Conservation (phyloP, 2,329 filamentous ascomycete species). For the Fusarium brevicatenulatum region DNA sequence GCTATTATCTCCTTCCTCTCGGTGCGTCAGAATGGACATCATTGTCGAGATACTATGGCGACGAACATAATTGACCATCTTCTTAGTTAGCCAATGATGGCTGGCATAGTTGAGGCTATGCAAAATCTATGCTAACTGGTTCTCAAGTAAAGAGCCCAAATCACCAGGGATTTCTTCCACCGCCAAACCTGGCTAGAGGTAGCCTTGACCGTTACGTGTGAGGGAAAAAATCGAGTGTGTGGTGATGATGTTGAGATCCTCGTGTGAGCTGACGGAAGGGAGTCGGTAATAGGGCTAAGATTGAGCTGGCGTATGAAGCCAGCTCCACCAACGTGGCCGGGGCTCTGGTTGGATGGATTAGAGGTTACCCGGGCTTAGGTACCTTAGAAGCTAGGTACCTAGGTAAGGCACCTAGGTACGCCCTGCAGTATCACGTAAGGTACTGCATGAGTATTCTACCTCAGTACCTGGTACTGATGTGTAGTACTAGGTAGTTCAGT, state of each 20-base stretch:
- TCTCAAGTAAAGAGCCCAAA: slow-evolving; percentile 1
- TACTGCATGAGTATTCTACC: slow-evolving; percentile 4
- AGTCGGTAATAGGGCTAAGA: slow-evolving; percentile 45
- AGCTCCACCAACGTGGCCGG: slow-evolving; percentile 43
- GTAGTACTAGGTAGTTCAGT: not conserved
- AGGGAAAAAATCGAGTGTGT: slow-evolving; percentile 35
- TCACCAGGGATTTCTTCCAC: slow-evolving; percentile 13
- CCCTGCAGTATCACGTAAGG: slow-evolving; percentile 23
- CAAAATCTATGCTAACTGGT: slow-evolving; percentile 18
- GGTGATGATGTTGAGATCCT: slow-evolving; percentile 39
- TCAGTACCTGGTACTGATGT: not conserved
- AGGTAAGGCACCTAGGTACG: not conserved
- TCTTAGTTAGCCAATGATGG: not conserved
- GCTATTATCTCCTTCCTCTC: not conserved
- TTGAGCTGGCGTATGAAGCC: slow-evolving; percentile 40
- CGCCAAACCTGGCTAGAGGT: slow-evolving; percentile 15
- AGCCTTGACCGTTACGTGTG: slow-evolving; percentile 32
- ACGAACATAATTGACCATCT: not conserved
- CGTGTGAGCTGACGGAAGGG: slow-evolving; percentile 41
- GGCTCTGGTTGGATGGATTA: slow-evolving; percentile 39
- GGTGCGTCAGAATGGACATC: too few relatives aligned
- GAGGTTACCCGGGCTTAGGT: slow-evolving; percentile 25
- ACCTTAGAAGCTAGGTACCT: not conserved
- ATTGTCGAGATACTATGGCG: too few relatives aligned
- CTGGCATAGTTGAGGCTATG: slow-evolving; percentile 6